Percentiles rank a stretch among this genome's conserved stretches.
Evolutionary conservation across 306 rosid species (phyloP).

Genomic region (Casuarina cunninghamiana): DNA sequence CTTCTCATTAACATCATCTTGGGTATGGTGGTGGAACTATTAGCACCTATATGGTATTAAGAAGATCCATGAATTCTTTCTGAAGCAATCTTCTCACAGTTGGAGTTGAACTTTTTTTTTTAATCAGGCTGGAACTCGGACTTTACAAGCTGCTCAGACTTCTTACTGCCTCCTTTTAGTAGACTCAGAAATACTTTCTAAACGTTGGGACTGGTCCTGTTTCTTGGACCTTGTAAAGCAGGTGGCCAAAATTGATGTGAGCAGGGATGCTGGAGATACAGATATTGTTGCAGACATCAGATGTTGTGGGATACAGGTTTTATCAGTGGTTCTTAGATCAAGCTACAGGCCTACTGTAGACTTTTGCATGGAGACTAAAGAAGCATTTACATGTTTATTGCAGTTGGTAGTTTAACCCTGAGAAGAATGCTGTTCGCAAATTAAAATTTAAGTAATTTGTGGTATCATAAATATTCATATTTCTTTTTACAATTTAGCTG

Average conservation of each 20-base stretch:
- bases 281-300: constrained; percentile 41
- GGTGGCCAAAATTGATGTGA: constrained; percentile 22
- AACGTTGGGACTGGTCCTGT: constrained; percentile 85
- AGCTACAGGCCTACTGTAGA: constrained; percentile 46
- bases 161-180: constrained; percentile 71
- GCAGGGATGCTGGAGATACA: constrained; percentile 8
- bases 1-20: background rate
- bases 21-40: background rate
- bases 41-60: background rate
- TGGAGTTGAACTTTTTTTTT: background rate
- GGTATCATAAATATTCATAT: constrained; percentile 15
- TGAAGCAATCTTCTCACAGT: background rate
- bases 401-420: constrained; percentile 49
- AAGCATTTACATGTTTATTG: constrained; percentile 55
- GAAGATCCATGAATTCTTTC: background rate
- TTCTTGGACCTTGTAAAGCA: constrained; percentile 50
- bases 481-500: constrained; percentile 53
- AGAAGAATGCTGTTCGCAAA: constrained; percentile 16
- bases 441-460: constrained; percentile 8
- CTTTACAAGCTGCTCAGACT: constrained; percentile 45
- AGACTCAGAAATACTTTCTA: constrained; percentile 53
- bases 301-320: constrained; percentile 61
- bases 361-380: constrained; percentile 45
- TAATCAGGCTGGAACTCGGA: constrained; percentile 41
- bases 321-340: constrained; percentile 51